Evolutionary conservation across 2,329 filamentous ascomycete genomes (phyloP).

Genomic region (Metarhizium guizhouense): DNA sequence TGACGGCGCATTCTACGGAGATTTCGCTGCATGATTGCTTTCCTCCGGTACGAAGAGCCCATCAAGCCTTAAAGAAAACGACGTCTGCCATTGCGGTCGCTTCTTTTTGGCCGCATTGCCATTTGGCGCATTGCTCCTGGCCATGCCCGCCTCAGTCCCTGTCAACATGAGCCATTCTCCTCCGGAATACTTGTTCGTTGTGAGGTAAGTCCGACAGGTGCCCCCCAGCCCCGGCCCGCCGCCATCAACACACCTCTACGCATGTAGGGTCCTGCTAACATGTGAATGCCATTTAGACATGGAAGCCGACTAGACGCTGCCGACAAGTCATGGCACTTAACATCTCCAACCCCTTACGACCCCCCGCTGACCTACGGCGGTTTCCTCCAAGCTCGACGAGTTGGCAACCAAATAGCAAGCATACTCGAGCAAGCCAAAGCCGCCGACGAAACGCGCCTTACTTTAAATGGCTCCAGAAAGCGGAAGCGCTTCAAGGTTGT

Average conservation of each 20-base stretch:
- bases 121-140: not conserved
- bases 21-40: not conserved
- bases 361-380: constrained; percentile 91
- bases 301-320: constrained; percentile 89
- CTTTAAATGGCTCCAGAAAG: constrained; percentile 18
- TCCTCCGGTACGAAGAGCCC: not conserved
- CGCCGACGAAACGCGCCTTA: constrained; percentile 27
- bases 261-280: not conserved
- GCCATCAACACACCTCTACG: not conserved
- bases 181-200: constrained; percentile 34
- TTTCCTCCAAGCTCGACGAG: constrained; percentile 75
- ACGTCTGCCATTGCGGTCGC: not conserved
- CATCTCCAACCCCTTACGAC: constrained; percentile 89
- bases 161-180: constrained; percentile 13
- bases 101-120: not conserved
- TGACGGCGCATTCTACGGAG: not conserved
- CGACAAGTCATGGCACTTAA: constrained; percentile 90
- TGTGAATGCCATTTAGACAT: constrained; percentile 47
- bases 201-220: constrained; percentile 23
- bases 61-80: not conserved
- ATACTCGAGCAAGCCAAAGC: constrained; percentile 49
- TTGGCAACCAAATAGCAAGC: constrained; percentile 76
- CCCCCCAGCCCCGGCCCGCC: too few relatives aligned
- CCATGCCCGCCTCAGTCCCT: not conserved
- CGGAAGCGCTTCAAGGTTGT: constrained; percentile 66